These are phyloP conservation scores for Candida ovalis DNA, from an alignment of 805 yeast genomes.

Conservation along the genomic window DNA sequence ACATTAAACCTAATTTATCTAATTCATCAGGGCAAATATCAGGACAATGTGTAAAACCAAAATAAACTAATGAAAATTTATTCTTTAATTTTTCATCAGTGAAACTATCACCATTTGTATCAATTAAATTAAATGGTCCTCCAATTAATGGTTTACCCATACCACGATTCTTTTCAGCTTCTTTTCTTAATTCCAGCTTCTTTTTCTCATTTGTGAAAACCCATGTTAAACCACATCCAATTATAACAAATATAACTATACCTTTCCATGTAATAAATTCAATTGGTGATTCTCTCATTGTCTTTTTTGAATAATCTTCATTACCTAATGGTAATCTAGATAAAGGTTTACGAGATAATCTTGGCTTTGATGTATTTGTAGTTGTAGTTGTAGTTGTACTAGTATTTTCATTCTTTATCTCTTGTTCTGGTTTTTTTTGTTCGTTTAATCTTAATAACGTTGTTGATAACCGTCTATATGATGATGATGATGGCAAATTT, in stretches of 20 bases:
- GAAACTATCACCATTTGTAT: conserved; percentile 66
- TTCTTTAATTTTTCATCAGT: conserved; percentile 76
- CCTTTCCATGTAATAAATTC: conserved; percentile 89
- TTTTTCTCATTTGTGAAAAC: conserved; percentile 75
- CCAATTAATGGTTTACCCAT: conserved; percentile 92
- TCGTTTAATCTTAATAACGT: background rate
- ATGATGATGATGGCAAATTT: background rate
- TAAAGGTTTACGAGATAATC: conserved; percentile 52
- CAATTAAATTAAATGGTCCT: conserved; percentile 76
- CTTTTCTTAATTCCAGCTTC: conserved; percentile 66
- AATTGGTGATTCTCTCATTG: conserved; percentile 37
- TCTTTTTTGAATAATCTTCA: conserved; percentile 28
- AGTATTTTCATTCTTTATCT: background rate
- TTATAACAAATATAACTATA: conserved; percentile 56
- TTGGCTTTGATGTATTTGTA: background rate
- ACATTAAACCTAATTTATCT: conserved; percentile 80
- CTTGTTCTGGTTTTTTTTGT: background rate
- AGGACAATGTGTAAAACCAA: conserved; percentile 97
- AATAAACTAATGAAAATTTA: conserved; percentile 81
- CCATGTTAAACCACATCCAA: conserved; percentile 70
- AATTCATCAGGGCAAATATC: conserved; percentile 98
- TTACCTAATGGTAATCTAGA: conserved; percentile 81
- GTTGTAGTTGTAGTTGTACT: background rate
- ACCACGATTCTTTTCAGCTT: conserved; percentile 82
- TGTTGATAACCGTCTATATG: background rate